Percentiles rank a stretch among this genome's conserved stretches.
Evolutionary conservation across 257 asterid genomes (phyloP).

Genomic region (Gynochthodes officinalis): DNA sequence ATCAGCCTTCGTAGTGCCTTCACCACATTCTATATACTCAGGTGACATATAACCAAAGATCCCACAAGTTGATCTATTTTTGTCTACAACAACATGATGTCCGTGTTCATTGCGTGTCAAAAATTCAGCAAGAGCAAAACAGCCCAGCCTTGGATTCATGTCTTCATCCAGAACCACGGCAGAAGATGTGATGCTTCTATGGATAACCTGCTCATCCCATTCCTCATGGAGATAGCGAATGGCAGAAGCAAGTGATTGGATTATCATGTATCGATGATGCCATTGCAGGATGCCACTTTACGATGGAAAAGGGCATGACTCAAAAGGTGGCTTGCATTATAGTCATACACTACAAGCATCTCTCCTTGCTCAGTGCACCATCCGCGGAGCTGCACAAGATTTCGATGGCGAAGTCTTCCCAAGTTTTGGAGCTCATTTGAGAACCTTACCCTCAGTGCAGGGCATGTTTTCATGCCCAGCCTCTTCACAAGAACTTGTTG

Average conservation of each 20-base stretch:
- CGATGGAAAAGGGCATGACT: conserved; percentile 63
- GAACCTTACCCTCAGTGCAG: conserved; percentile 76
- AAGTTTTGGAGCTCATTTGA: conserved; percentile 65
- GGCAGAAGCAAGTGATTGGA: conserved; percentile 84
- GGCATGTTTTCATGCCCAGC: conserved; percentile 91
- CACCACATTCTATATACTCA: conserved; percentile 67
- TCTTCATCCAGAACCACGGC: conserved; percentile 69
- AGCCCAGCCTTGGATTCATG: conserved; percentile 83
- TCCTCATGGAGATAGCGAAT: conserved; percentile 86
- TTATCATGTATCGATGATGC: conserved; percentile 63
- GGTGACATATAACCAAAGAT: conserved; percentile 91
- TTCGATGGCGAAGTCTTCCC: conserved; percentile 82
- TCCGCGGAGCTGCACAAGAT: conserved; percentile 80
- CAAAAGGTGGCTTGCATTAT: conserved; percentile 43
- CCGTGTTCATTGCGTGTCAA: conserved; percentile 69
- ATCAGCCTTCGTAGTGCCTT: conserved; percentile 83
- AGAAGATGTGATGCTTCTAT: conserved; percentile 82
- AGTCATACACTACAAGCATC: conserved; percentile 90
- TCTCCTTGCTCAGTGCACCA: conserved; percentile 99
- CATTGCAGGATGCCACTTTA: conserved; percentile 33
- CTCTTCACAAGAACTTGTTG: conserved; percentile 61
- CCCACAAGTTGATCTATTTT: conserved; percentile 60
- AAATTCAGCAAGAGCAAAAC: conserved; percentile 87
- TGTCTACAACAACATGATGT: conserved; percentile 53
- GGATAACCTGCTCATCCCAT: conserved; percentile 98